Conservation (phyloP, 1,284 basidiomycete species). For the Neonothopanus nambi region DNA sequence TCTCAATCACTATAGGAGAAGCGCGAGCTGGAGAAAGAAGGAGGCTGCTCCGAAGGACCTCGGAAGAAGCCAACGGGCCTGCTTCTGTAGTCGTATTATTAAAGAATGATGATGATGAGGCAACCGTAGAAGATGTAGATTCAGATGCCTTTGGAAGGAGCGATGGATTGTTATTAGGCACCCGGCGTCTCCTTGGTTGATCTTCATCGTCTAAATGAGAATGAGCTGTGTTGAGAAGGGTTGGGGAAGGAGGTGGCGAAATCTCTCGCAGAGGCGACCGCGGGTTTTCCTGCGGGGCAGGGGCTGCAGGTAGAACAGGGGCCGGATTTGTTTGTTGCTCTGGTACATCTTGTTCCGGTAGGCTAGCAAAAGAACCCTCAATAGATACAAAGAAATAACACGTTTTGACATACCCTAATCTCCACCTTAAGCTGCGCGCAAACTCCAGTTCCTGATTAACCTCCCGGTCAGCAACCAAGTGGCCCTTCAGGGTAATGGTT, state of each 20-base stretch:
- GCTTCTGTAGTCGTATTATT: neutral
- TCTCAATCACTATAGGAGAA: constrained; percentile 15
- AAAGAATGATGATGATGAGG: constrained; percentile 1
- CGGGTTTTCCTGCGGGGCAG: constrained; percentile 3
- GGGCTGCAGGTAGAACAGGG: neutral
- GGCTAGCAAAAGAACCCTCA: constrained; percentile 2
- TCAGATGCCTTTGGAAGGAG: constrained; percentile 9
- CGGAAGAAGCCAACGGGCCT: neutral
- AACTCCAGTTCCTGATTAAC: constrained; percentile 53
- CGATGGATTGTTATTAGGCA: constrained; percentile 24
- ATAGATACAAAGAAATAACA: neutral
- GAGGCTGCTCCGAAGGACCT: neutral
- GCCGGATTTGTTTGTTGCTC: constrained; percentile 3
- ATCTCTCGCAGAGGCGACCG: constrained; percentile 47
- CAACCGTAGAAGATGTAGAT: constrained; percentile 4
- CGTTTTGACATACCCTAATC: constrained; percentile 55
- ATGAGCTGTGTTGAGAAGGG: constrained; percentile 23
- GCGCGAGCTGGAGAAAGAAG: constrained; percentile 9
- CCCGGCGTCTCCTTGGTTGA: constrained; percentile 34
- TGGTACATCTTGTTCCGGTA: constrained; percentile 9
- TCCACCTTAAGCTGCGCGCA: constrained; percentile 49
- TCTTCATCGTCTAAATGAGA: constrained; percentile 45
- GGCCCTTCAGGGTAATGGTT: constrained; percentile 58
- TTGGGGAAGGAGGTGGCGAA: constrained; percentile 36
- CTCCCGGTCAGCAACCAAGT: constrained; percentile 60